Evolutionary conservation across 2,329 filamentous ascomycete species (phyloP).

Genomic region (Penicillium corylophilum): DNA sequence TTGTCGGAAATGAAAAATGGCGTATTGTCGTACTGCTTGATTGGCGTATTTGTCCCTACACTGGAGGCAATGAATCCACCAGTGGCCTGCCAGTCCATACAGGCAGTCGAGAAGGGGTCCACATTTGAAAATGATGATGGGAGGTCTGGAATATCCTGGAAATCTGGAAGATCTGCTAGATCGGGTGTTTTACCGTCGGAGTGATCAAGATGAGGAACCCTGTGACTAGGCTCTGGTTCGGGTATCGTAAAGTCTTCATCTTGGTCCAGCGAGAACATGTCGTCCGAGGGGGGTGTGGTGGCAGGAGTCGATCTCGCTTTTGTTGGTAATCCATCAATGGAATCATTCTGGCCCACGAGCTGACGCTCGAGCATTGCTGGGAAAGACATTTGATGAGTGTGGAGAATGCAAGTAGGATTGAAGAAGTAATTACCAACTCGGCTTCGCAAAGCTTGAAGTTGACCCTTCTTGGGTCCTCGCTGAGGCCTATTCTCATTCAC

Average conservation of each 20-base stretch:
- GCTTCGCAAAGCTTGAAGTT: not conserved
- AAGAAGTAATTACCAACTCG: not conserved
- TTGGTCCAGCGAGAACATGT: too few relatives aligned
- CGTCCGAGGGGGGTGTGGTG: too few relatives aligned
- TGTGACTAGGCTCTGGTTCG: too few relatives aligned
- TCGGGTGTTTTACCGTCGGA: too few relatives aligned
- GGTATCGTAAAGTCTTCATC: too few relatives aligned
- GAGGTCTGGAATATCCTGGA: too few relatives aligned
- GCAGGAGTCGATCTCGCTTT: not conserved
- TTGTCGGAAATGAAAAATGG: not conserved
- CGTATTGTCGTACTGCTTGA: not conserved
- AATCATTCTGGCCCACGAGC: not conserved
- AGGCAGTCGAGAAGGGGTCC: too few relatives aligned
- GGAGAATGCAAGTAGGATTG: too few relatives aligned
- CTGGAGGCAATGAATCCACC: not conserved
- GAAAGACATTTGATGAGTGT: not conserved
- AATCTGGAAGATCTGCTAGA: too few relatives aligned
- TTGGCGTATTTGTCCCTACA: not conserved
- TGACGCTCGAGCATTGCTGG: not conserved
- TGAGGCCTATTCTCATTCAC: not conserved
- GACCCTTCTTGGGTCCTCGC: not conserved
- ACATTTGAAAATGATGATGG: too few relatives aligned
- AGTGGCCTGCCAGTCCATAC: too few relatives aligned
- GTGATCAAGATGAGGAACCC: too few relatives aligned
- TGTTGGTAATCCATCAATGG: not conserved